Percentiles rank a stretch among this genome's conserved stretches.
Evolutionary conservation across 352 stramenopile genomes (phyloP).

Genomic region (Phytophthora agathidicida): DNA sequence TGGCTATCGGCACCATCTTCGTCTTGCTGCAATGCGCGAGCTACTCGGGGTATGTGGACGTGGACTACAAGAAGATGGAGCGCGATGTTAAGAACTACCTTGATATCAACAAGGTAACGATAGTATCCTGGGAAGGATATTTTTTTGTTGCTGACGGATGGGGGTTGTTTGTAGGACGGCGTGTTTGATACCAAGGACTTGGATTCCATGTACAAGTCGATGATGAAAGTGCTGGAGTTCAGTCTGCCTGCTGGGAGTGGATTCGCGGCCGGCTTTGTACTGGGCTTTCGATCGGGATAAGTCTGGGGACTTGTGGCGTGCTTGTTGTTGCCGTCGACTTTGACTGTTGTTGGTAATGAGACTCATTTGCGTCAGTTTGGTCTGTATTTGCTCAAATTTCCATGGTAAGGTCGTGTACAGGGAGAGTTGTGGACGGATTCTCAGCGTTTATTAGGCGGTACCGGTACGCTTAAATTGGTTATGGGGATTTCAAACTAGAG

Average conservation of each 20-base stretch:
- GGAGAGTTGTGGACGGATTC: too few relatives aligned
- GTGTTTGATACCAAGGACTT: conserved; percentile 77
- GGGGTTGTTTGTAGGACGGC: conserved; percentile 54
- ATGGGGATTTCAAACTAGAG: not conserved
- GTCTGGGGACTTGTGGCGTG: not conserved
- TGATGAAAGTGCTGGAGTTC: conserved; percentile 84
- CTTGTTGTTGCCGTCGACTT: not conserved
- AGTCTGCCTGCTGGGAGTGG: conserved; percentile 77
- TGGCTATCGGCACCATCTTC: conserved; percentile 87
- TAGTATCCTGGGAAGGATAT: not conserved
- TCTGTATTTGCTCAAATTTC: too few relatives aligned
- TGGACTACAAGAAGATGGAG: conserved; percentile 93
- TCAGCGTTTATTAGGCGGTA: too few relatives aligned
- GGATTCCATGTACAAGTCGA: conserved; percentile 74
- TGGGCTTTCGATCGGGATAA: conserved; percentile 81
- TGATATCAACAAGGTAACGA: conserved; percentile 78
- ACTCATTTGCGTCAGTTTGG: not conserved
- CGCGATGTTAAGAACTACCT: conserved; percentile 72
- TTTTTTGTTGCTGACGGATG: not conserved
- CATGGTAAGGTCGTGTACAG: too few relatives aligned
- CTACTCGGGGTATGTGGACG: conserved; percentile 91
- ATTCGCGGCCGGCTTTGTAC: conserved; percentile 74
- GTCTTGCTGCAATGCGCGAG: conserved; percentile 89
- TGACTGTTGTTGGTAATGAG: not conserved
- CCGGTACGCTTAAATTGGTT: too few relatives aligned